Evolutionary conservation across 768 basidiomycete genomes (phyloP).

Genomic region (Epithele typhae): DNA sequence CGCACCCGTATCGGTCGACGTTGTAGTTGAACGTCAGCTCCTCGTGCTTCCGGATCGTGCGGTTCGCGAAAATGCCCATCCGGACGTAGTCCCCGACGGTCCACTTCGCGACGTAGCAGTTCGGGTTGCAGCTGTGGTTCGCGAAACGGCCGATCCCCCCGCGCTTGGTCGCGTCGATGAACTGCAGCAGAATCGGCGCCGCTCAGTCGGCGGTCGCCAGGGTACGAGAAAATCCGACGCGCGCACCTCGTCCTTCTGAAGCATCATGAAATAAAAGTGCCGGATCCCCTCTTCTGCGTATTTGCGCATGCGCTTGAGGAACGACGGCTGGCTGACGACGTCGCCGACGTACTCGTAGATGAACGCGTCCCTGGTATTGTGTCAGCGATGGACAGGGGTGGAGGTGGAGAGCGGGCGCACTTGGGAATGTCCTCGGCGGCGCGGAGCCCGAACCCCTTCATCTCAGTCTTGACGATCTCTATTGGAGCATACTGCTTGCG

Average conservation of each 20-base stretch:
- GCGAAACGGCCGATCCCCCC: slow-evolving; percentile 97
- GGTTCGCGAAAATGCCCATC: slow-evolving; percentile 97
- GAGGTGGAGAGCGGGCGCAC: slow-evolving; percentile 35
- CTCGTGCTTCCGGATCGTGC: slow-evolving; percentile 69
- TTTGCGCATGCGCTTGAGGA: slow-evolving; percentile 90
- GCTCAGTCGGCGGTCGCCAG: background rate
- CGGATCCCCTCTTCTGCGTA: slow-evolving; percentile 91
- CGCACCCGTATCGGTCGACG: slow-evolving; percentile 97
- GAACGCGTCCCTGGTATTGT: slow-evolving; percentile 71
- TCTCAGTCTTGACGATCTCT: slow-evolving; percentile 88
- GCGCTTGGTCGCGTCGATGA: slow-evolving; percentile 95
- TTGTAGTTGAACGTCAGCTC: slow-evolving; percentile 99
- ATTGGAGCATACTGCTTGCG: slow-evolving; percentile 80
- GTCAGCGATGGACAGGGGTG: background rate
- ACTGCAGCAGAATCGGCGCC: slow-evolving; percentile 42
- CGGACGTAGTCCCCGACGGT: slow-evolving; percentile 83
- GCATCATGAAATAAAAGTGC: slow-evolving; percentile 99
- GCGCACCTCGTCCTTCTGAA: slow-evolving; percentile 93
- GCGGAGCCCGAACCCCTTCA: slow-evolving; percentile 92
- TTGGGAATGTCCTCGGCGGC: slow-evolving; percentile 62
- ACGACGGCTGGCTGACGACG: slow-evolving; percentile 81
- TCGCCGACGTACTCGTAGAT: slow-evolving; percentile 99
- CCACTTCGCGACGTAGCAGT: slow-evolving; percentile 99
- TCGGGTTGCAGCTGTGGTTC: slow-evolving; percentile 97
- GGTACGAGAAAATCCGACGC: background rate